phyloP scores from a whole-genome alignment of 495 filamentous ascomycete genomes.

The Talaromyces trachyspermus region DNA sequence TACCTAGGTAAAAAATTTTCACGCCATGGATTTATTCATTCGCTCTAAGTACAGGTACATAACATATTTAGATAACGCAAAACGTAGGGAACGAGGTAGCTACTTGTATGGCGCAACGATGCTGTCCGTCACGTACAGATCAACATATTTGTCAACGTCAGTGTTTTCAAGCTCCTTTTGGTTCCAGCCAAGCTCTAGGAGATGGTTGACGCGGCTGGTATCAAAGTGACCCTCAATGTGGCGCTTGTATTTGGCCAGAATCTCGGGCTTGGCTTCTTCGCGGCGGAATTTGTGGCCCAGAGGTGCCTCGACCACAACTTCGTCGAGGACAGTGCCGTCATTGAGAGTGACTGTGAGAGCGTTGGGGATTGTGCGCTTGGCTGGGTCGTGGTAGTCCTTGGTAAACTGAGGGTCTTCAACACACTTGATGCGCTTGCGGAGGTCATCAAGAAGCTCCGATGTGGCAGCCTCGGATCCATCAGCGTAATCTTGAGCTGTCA shows the following conservation, averaged over 20 bases:
- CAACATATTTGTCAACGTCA: slow-evolving; percentile 87
- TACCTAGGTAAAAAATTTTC: background rate
- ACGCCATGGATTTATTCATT: background rate
- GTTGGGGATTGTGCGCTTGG: slow-evolving; percentile 91
- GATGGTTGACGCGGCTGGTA: slow-evolving; percentile 64
- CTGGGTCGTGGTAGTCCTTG: slow-evolving; percentile 84
- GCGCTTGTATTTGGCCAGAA: slow-evolving; percentile 87
- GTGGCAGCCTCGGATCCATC: slow-evolving; percentile 88
- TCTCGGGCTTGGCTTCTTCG: slow-evolving; percentile 95
- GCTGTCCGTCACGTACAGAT: slow-evolving; percentile 77
- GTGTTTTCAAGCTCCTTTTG: slow-evolving; percentile 66
- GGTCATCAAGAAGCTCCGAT: slow-evolving; percentile 77
- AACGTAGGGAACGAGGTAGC: background rate
- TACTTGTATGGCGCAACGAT: slow-evolving; percentile 29
- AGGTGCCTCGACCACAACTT: slow-evolving; percentile 91
- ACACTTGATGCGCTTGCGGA: slow-evolving; percentile 86
- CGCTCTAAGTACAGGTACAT: background rate
- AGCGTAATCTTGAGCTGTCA: slow-evolving; percentile 85
- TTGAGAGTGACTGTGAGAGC: slow-evolving; percentile 87
- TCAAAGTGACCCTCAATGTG: slow-evolving; percentile 80
- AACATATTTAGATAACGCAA: background rate
- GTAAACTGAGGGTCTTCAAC: slow-evolving; percentile 96
- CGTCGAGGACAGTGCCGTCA: slow-evolving; percentile 87
- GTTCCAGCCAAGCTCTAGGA: slow-evolving; percentile 70
- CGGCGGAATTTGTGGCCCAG: slow-evolving; percentile 86